Evolutionary conservation across 225 moss, liverwort and hornwort species (phyloP).

Genomic region (Antitrichia curtipendula): DNA sequence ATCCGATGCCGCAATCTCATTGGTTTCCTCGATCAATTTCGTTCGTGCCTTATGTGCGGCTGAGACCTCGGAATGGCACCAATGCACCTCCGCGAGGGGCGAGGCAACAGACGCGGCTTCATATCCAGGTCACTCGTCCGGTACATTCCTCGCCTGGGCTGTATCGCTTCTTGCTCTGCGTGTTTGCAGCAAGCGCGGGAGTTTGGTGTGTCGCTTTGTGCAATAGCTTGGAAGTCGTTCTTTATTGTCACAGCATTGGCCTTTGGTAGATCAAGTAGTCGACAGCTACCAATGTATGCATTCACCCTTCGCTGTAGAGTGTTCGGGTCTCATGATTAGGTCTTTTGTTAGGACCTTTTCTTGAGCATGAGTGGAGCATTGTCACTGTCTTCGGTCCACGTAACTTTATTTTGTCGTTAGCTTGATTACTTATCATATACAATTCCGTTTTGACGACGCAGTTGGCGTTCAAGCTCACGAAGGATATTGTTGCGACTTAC

Average conservation of each 20-base stretch:
- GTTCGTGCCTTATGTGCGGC: slow-evolving; percentile 15
- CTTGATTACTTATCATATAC: not conserved
- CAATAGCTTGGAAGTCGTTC: not conserved
- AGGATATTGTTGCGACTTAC: slow-evolving; percentile 33
- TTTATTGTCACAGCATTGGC: not conserved
- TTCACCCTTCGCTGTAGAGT: not conserved
- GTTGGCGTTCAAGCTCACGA: slow-evolving; percentile 36
- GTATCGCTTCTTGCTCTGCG: not conserved
- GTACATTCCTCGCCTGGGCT: slow-evolving; percentile 27
- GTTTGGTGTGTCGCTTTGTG: not conserved
- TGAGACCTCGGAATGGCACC: not conserved
- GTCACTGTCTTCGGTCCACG: not conserved
- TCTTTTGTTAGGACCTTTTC: not conserved
- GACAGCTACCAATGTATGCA: not conserved
- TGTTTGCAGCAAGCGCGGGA: not conserved
- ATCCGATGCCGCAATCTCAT: slow-evolving; percentile 34
- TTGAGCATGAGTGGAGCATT: not conserved
- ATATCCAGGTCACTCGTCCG: slow-evolving; percentile 56
- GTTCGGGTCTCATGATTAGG: not conserved
- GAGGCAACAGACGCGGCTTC: slow-evolving; percentile 22
- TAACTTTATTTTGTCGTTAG: not conserved
- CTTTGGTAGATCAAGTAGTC: not conserved
- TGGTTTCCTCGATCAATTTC: slow-evolving; percentile 69
- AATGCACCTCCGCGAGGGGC: slow-evolving; percentile 2
- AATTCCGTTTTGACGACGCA: slow-evolving; percentile 8